Base-by-base conservation (phyloP, 2,329 filamentous ascomycete species). In the Nemania sp. region DNA sequence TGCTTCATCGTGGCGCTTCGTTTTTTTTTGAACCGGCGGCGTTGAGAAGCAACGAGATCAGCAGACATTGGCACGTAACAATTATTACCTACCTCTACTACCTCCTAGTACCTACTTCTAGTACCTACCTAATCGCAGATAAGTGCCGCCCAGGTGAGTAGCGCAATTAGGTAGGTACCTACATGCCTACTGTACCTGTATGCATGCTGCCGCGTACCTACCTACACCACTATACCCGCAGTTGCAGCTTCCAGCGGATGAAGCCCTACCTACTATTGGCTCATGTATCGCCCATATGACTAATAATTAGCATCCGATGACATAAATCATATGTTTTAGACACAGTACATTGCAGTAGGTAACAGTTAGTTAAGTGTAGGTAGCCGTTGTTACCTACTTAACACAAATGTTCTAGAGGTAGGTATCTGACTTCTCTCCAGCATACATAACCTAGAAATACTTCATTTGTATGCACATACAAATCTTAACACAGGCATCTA, bases 211-310 rank as follows among this genome's bases (percentile, higher is more conserved):
- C 13, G 24, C 24, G 24, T 56, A 8, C 18, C 3, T 15, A 45
- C 22, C 43, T 13, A 13, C 13, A 15, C 41, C n/a, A n/a, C n/a
- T n/a, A 32, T 32, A 8, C 5, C 18, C 4, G 43, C 20, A 52
- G 24, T 27, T 27, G 15, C 5, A 47, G 18, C 27, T 58, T 41
- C 35, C 15, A 41, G 35, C 13, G 6, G 55, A 8, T 32, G 43
- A 22, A 47, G 11, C 43, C 56, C 27, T 58, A 53, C 56, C 27
- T 58, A 53, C 13, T 13, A 58, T 58, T 64, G 54, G 62, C 43
- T 53, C 13, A 58, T 32, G 27, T 13, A 45, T 32, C 47, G 22
- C n/a, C 41, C 41, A 47, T 35, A 38, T 20, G 18, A 26, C 22
- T 45, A 52, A 58, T 47, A 58, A 22, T n/a, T 22, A 27, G 10